Evolutionary conservation across 768 basidiomycete species (phyloP), one percentile per base, ranked within the genome.

Genomic region (Mycena chlorophos): DNA sequence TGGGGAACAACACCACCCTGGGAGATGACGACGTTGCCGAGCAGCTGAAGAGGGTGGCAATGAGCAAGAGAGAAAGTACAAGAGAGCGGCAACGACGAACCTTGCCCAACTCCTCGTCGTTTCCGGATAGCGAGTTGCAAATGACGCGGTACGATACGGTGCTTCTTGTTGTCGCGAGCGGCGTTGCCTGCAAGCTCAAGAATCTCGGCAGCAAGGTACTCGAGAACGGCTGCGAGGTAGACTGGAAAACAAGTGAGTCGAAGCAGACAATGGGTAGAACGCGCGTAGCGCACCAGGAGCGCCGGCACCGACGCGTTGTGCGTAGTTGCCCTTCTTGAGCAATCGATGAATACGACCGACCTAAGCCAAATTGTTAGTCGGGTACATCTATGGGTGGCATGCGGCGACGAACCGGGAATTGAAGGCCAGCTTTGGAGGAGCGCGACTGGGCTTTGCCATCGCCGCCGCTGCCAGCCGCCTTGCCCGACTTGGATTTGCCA

Each of bases 21-120:
- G 25, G 88, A 91, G 77, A 94, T 93, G 68, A 89, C 86, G 63
- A 94, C 91, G 52, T 85, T 78, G n/a, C 89, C 90, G 53, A 94
- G 83, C 60, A 93, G 87, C 84, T 85, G 37, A 25, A 48, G 16
- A 19, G 42, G 38, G 31, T 8, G 31, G 8, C 8, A 34, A 17
- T 34, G 8, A 17, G 8, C 31, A 34, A 34, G 31, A n/a, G n/a
- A n/a, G n/a, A n/a, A n/a, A n/a, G n/a, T n/a, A n/a, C 71, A 73
- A 72, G 71, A 73, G 71, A 71, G 68, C 69, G 70, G 72, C 72
- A 71, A 68, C 57, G 14, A 26, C 49, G 25, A 3, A 52, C 30
- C 25, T 55, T 52, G 75, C 57, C 68, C 75, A 61, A 62, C 81
- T 86, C 88, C 65, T 90, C 88, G 58, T 89, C 88, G 72, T 90